Base-by-base conservation (phyloP, 179 eudicot species). In the Camellia oleifera region DNA sequence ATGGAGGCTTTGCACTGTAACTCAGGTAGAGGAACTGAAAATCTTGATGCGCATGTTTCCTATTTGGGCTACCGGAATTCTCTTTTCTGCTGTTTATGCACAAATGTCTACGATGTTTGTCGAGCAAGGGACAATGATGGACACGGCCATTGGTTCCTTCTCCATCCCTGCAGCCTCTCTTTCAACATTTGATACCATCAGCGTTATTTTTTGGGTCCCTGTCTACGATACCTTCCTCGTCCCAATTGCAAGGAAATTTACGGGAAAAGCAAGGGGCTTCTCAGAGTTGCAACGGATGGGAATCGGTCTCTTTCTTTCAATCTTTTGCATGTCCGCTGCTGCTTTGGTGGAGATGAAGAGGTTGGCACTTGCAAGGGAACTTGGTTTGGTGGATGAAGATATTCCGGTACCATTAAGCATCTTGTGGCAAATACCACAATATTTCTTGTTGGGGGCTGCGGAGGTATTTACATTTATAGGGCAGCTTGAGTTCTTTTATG, bases 1-100 rank as follows among this genome's bases (percentile, higher is more conserved):
- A 32, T 32, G 94, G 94, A 84, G 81, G 78, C 76, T 91, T n/a
- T 91, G 94, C 84, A 91, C 94, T 0, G 91, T 91, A 18, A 88
- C 94, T 3, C 94, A 91, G 40, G 40, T 32, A 32, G 40, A 32
- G 40, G 40, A 32, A 32, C 40, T 32, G 2, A 32, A 32, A 32
- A 85, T 87, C 77, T 79, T 91, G 79, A 80, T 89, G 77, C 87
- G 91, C 45, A 87, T 91, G 88, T 82, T 91, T 23, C 92, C 94
- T 7, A 88, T 91, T 32, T 91, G 94, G 94, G 88, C 86, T 3
- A 83, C 88, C 0, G 84, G 84, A 42, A 85, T 91, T 48, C 78
- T 88, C 70, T 88, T 80, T 32, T 66, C 90, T 32, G 85, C 90
- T 7, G 91, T 87, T 3, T 85, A 86, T 56, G 84, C 86, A 56